Base-by-base conservation (phyloP, 306 rosid genomes). In the Gleditsia sinensis region DNA sequence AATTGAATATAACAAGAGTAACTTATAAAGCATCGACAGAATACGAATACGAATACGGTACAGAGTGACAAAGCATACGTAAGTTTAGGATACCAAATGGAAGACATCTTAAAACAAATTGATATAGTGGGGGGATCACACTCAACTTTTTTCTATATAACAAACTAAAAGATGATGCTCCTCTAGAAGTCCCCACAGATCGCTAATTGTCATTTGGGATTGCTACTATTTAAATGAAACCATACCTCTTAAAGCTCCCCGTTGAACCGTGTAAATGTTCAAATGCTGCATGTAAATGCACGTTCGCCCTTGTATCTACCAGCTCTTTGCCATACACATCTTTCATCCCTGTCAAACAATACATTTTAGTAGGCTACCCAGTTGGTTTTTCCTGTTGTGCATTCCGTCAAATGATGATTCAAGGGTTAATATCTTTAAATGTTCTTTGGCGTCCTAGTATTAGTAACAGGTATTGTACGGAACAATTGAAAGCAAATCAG, bases 41-140 rank as follows among this genome's bases (percentile, higher is more conserved):
- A n/a, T n/a, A n/a, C n/a, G n/a, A n/a, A n/a, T n/a, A n/a, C n/a
- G n/a, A n/a, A n/a, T n/a, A n/a, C n/a, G n/a, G n/a, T n/a, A n/a
- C n/a, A n/a, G n/a, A n/a, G n/a, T n/a, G n/a, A n/a, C n/a, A n/a
- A n/a, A n/a, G n/a, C n/a, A n/a, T n/a, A n/a, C n/a, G n/a, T n/a
- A n/a, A n/a, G n/a, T n/a, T n/a, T n/a, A n/a, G n/a, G n/a, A n/a
- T n/a, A n/a, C n/a, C n/a, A n/a, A n/a, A n/a, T n/a, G 56, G 79
- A 73, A 71, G 69, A 71, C 79, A 81, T 50, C 53, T 79, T 43
- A 74, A 79, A 63, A 74, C 73, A 75, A 86, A 78, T 91, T 84
- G 88, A 75, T 61, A 46, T 42, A 83, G 86, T 79, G 92, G 83
- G 91, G 82, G 84, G 75, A 56, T 59, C 85, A 81, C 75, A 76